Evolutionary conservation across 1,284 basidiomycete genomes (phyloP), one percentile per base, ranked within the genome.

Genomic region (Moesziomyces sp.): DNA sequence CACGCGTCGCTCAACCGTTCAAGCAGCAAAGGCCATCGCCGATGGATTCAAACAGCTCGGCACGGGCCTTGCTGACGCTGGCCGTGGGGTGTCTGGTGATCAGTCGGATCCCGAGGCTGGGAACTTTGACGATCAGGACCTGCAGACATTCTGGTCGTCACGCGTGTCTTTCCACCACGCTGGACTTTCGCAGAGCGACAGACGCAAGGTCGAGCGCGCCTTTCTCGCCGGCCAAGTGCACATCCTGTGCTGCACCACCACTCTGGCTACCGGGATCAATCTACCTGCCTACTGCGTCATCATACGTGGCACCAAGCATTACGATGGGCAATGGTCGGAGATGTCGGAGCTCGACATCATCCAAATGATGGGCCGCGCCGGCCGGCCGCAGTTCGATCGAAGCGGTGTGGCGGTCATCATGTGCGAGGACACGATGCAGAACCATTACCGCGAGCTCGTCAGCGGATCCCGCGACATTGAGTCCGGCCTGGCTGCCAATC

Each of bases 131-230:
- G 65, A 70, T 44, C 35, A 65, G 57, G 58, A 75, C 33, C 55
- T 78, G 24, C 48, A 62, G 9, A 57, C 30, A 16, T 57, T 79
- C 23, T 63, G 62, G 7, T 38, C 56, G 5, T 47, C 85, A 54
- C 93, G 93, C 1, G 89, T 96, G 51, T 93, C 92, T 9, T 88
- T 92, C 9, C 93, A 96, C 79, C 93, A 96, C 77, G 93, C 93
- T 14, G 93, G 93, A 1, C 85, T 95, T 61, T 88, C 86, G n/a
- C 84, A 88, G 24, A 88, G 89, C 26, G 93, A 95, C 75, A 88
- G 92, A 46, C 88, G 88, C 60, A 81, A 87, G 0, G 89, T 89
- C 1, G 93, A 96, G 83, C 87, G 89, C 19, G 84, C 92, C 3
- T 96, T 90, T 77, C 75, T 91, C 21, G 88, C 88, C 56, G 90